A percentile compares a stretch with the other conserved stretches of the same genome.
These are phyloP conservation scores for Pezicula rhizophila DNA, from an alignment of 2,329 filamentous ascomycete genomes.

Conservation along the genomic window DNA sequence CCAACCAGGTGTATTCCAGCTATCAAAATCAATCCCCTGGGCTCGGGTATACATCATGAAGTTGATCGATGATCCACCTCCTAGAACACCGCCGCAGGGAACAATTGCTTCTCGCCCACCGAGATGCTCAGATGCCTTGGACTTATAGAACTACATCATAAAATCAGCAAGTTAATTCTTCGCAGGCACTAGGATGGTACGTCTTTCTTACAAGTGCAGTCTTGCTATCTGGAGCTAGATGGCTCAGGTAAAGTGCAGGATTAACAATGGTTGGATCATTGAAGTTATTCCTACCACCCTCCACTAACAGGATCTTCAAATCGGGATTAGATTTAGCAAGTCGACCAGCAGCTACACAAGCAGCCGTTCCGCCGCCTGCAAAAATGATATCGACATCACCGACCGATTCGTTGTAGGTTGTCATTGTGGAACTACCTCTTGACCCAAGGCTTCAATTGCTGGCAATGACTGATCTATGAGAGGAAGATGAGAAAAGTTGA, in stretches of 20 bases:
- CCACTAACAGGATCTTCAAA: constrained; percentile 46
- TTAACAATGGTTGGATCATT: constrained; percentile 42
- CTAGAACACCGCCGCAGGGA: constrained; percentile 43
- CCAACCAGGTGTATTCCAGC: constrained; percentile 48
- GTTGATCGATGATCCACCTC: constrained; percentile 57
- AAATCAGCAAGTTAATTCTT: background rate
- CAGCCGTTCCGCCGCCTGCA: constrained; percentile 43
- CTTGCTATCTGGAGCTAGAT: constrained; percentile 42
- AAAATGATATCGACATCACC: constrained; percentile 45
- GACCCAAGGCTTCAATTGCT: background rate
- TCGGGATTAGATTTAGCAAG: constrained; percentile 44
- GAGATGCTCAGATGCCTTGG: constrained; percentile 38
- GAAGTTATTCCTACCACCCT: constrained; percentile 47
- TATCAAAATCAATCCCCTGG: constrained; percentile 42
- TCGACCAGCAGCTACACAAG: constrained; percentile 42
- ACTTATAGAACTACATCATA: constrained; percentile 42
- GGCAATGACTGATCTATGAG: background rate
- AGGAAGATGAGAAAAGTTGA: background rate
- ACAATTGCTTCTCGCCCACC: constrained; percentile 38
- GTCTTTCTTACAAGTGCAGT: constrained; percentile 29
- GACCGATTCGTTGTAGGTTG: constrained; percentile 17
- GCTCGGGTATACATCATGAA: constrained; percentile 48
- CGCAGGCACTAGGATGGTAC: constrained; percentile 13
- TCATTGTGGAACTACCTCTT: constrained; percentile 11
- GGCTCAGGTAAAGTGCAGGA: constrained; percentile 43